Base-by-base conservation (phyloP, 345 rosid genomes). In the Combretum micranthum region DNA sequence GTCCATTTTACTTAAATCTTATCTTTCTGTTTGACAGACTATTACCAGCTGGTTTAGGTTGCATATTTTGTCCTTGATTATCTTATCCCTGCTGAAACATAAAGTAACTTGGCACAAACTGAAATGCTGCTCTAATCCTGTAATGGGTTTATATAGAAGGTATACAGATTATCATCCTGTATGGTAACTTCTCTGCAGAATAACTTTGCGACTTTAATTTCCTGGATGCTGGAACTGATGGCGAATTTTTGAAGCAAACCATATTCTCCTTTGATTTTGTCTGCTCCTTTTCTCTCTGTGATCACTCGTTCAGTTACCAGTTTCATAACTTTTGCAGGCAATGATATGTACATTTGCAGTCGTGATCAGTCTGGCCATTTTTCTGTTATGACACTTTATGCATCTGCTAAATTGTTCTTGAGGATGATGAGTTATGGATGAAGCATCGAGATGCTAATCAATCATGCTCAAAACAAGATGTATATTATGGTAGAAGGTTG, bases 281-380 rank as follows among this genome's bases (percentile, higher is more conserved):
- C 22, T 47, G 12, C 43, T 15, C 14, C 15, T 19, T 52, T 13
- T 32, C 20, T 43, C 14, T 13, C 37, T 16, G 11, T 21, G 19
- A 17, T 44, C 42, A 20, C 49, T 62, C 19, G 13, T 25, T 3
- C 14, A 13, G 10, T 42, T 57, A 4, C 18, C 9, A 32, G 39
- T 32, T 32, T 39, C 4, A 32, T 51, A 52, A 49, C n/a, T 61
- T 53, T 44, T 75, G 88, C 87, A 93, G 99, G 96, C 99, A 65
- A 60, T 80, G 70, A 54, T 83, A 57, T 86, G 81, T 70, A 77
- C 90, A 32, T 57, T 87, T 44, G 90, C 74, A 46, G 74, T 67
- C 54, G 69, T 75, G 64, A 83, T 89, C 55, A 55, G 65, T 2
- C 55, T 77, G 46, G 71, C 55, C 15, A 74, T 84, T 45, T 59